Evolutionary conservation across 2,329 filamentous ascomycete genomes (phyloP).

Genomic region (Conoideocrella luteorostrata): DNA sequence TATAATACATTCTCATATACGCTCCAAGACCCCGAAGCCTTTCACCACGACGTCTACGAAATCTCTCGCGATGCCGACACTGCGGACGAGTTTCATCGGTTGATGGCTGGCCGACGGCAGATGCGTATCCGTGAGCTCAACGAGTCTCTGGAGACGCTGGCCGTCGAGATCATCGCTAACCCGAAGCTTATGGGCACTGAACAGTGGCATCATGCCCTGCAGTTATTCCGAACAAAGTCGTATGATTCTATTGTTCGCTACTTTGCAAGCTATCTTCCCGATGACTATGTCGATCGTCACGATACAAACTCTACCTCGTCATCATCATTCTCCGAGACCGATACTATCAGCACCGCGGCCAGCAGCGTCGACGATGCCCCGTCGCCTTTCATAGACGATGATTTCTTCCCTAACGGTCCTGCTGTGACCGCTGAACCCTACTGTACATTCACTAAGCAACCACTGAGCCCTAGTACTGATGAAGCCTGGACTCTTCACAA

Average conservation of each 20-base stretch:
- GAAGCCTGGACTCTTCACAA: no score
- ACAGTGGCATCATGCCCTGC: conserved; percentile 52
- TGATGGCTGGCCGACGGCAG: conserved; percentile 47
- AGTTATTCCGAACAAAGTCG: conserved; percentile 53
- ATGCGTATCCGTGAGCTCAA: conserved; percentile 50
- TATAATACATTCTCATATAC: conserved; percentile 53
- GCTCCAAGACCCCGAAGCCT: conserved; percentile 54
- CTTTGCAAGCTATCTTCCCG: conserved; percentile 52
- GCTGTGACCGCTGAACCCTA: conserved; percentile 41
- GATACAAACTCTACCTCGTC: conserved; percentile 25
- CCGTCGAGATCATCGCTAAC: conserved; percentile 56
- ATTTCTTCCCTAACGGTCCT: conserved; percentile 23
- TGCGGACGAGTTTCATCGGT: conserved; percentile 46
- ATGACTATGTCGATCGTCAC: conserved; percentile 39
- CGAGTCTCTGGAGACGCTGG: conserved; percentile 48
- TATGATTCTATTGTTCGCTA: conserved; percentile 55
- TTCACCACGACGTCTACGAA: conserved; percentile 56
- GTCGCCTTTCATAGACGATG: conserved; percentile 35
- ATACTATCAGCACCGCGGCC: conserved; percentile 30
- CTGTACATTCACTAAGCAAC: no score
- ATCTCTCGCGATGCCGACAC: conserved; percentile 45
- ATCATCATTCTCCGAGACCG: conserved; percentile 32
- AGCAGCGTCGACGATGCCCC: conserved; percentile 33
- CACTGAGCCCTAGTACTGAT: no score
- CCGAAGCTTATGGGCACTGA: conserved; percentile 51